phyloP scores from a whole-genome alignment of 2,329 filamentous ascomycete species.

The Neophaeococcomyces aloes region DNA sequence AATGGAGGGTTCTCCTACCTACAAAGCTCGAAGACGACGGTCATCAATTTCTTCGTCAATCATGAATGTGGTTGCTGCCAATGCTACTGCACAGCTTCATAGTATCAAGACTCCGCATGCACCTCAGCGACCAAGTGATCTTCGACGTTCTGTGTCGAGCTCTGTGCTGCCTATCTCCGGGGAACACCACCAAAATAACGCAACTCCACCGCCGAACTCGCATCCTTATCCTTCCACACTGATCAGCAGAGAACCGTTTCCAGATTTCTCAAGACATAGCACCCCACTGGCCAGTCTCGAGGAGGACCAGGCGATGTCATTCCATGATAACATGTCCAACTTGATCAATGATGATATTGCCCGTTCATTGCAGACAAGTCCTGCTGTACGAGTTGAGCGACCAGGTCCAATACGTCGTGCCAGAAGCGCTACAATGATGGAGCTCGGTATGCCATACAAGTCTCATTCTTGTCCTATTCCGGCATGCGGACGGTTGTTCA shows the following conservation, averaged over 20 bases:
- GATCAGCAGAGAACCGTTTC: constrained; percentile 68
- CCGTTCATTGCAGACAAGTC: constrained; percentile 45
- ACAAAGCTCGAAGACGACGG: constrained; percentile 90
- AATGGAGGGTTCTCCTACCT: constrained; percentile 94
- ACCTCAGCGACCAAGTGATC: constrained; percentile 73
- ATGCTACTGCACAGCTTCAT: constrained; percentile 38
- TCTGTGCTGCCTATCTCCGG: constrained; percentile 76
- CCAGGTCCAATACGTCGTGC: constrained; percentile 77
- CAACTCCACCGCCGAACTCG: constrained; percentile 24
- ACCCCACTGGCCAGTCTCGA: constrained; percentile 82
- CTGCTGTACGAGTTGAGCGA: constrained; percentile 34
- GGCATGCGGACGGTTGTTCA: constrained; percentile 92
- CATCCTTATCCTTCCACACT: constrained; percentile 61
- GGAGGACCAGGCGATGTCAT: constrained; percentile 61
- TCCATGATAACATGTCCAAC: constrained; percentile 58
- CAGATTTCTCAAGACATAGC: constrained; percentile 71
- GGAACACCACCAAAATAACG: constrained; percentile 37
- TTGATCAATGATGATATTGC: constrained; percentile 53
- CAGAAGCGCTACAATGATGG: constrained; percentile 90
- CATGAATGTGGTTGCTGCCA: constrained; percentile 55
- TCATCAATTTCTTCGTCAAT: constrained; percentile 82
- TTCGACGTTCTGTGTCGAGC: constrained; percentile 79
- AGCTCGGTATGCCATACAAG: constrained; percentile 89
- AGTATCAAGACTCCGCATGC: constrained; percentile 41
- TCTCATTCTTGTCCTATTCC: constrained; percentile 99